Evolutionary conservation across 768 basidiomycete genomes (phyloP).

Genomic region (Leucocoprinus leucothites): DNA sequence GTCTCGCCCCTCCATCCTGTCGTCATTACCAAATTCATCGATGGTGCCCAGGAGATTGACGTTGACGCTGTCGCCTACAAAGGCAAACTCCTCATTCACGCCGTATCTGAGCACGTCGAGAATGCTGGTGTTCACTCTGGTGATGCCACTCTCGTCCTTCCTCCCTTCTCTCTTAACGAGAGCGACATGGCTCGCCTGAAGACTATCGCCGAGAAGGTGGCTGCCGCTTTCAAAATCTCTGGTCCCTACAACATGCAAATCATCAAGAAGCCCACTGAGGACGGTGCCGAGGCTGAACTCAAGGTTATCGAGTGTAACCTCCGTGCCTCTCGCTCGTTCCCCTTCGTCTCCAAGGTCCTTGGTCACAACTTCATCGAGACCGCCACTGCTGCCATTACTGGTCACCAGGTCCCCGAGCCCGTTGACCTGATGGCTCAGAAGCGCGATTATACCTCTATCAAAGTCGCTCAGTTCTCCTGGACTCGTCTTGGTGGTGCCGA

Average conservation of each 20-base stretch:
- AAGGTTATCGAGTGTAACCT: constrained; percentile 99
- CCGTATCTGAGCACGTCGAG: constrained; percentile 97
- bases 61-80: constrained; percentile 95
- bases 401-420: constrained; percentile 84
- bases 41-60: constrained; percentile 96
- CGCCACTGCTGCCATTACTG: constrained; percentile 85
- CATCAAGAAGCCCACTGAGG: constrained; percentile 73
- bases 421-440: constrained; percentile 88
- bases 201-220: constrained; percentile 93
- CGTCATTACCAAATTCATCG: constrained; percentile 98
- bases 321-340: constrained; percentile 97
- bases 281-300: constrained; percentile 54
- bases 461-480: constrained; percentile 99
- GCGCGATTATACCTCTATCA: constrained; percentile 91
- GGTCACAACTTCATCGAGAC: constrained; percentile 97
- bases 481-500: constrained; percentile 94
- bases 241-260: constrained; percentile 99
- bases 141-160: constrained; percentile 95
- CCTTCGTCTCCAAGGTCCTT: constrained; percentile 97
- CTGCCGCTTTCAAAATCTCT: constrained; percentile 91
- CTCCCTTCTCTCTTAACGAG: constrained; percentile 79
- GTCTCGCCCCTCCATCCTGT: constrained; percentile 98
- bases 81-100: constrained; percentile 90
- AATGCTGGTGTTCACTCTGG: constrained; percentile 99
- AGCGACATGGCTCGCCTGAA: constrained; percentile 86